Evolutionary conservation across 768 basidiomycete genomes (phyloP).

Genomic region (Mycena vitilis): DNA sequence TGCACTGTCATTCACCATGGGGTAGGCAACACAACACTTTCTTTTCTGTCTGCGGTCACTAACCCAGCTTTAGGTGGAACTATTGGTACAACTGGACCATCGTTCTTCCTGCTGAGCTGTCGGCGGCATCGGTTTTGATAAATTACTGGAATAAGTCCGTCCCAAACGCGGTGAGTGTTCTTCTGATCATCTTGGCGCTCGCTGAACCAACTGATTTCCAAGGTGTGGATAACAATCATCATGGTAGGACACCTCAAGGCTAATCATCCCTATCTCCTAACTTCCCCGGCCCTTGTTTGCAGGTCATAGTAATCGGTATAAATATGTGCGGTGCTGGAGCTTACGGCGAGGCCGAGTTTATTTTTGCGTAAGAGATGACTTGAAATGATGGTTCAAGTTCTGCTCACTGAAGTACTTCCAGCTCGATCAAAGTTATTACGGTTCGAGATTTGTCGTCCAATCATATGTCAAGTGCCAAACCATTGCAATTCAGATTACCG

Average conservation of each 20-base stretch:
- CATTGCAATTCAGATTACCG: conserved; percentile 57
- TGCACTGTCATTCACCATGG: conserved; percentile 72
- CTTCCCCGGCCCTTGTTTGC: conserved; percentile 45
- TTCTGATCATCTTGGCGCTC: no score
- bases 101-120: conserved; percentile 10
- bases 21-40: conserved; percentile 28
- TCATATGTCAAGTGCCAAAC: background rate
- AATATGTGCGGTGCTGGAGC: conserved; percentile 82
- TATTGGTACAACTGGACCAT: conserved; percentile 69
- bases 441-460: conserved; percentile 2
- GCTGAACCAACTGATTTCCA: no score
- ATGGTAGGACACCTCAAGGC: conserved; percentile 5
- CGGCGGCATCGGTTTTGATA: conserved; percentile 80
- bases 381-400: background rate
- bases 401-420: conserved; percentile 22
- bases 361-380: conserved; percentile 74
- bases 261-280: no score
- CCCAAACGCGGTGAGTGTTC: conserved; percentile 79
- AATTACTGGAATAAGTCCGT: conserved; percentile 72
- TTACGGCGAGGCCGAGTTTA: conserved; percentile 89
- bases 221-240: conserved; percentile 76
- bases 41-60: conserved; percentile 15
- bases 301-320: conserved; percentile 81
- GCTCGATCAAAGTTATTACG: conserved; percentile 91
- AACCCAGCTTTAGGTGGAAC: conserved; percentile 53